Evolutionary conservation across 208 protist genomes (phyloP), one percentile per base, ranked within the genome.

Genomic region (Leishmania major): DNA sequence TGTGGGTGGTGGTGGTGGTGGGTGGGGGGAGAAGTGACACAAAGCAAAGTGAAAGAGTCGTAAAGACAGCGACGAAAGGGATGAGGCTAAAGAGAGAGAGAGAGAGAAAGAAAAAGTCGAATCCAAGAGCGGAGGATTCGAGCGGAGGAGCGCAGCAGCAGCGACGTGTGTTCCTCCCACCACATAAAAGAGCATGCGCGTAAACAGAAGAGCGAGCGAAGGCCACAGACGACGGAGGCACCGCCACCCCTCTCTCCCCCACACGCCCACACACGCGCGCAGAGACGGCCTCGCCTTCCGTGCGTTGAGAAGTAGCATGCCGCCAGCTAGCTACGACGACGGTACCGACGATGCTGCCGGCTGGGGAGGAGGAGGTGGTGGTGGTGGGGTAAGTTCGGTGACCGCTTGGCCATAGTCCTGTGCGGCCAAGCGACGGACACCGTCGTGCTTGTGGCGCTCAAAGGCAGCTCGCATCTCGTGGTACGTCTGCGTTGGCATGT

Each of bases 381-480:
- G 71, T 45, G 8, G 47, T 10, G 43, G 47, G 25, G 8, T 35
- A 28, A 13, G 47, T 10, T 59, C 35, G 10, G 73, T 28, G 2
- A 51, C 28, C 51, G 10, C 53, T 51, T 25, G 49, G 47, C 64
- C 69, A 47, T 87, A 87, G 53, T 73, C 79, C 49, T 72, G 49
- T 37, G 71, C 2, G 47, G 73, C 64, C 37, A 93, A 78, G 13
- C 93, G 86, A 40, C 79, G 83, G 6, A 93, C 81, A 43, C 93
- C 91, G 53, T 89, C 90, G 31, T 74, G 79, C 84, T 95, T 95
- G 69, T 96, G 93, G 28, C 25, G 71, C 83, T 95, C 93, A 79
- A 95, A 92, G n/a, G 89, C 91, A 3, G 31, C 22, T 28, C 93
- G 88, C 53, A 96, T 43, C 37, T 79, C 84, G n/a, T 73, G 77